Percentiles rank a stretch among this genome's conserved stretches.
These are phyloP conservation scores for Trametes villosa DNA, from an alignment of 768 basidiomycete genomes.

Conservation along the genomic window DNA sequence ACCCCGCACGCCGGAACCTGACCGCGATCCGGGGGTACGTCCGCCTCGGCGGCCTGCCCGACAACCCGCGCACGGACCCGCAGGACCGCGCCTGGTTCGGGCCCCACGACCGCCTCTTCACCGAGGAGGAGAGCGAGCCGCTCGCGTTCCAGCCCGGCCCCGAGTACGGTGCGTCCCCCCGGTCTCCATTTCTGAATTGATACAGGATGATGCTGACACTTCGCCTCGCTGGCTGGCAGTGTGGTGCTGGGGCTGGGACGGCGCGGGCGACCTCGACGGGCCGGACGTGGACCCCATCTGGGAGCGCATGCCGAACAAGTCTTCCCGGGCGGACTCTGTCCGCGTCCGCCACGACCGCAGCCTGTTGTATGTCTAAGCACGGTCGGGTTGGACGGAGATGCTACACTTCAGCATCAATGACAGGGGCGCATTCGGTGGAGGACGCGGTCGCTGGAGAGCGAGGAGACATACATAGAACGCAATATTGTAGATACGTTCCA, in stretches of 20 bases:
- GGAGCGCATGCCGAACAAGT: constrained; percentile 79
- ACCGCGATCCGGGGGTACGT: constrained; percentile 95
- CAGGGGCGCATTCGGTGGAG: background rate
- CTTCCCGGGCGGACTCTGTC: constrained; percentile 61
- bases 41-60: constrained; percentile 94
- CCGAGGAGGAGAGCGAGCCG: constrained; percentile 80
- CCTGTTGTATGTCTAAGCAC: constrained; percentile 18
- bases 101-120: constrained; percentile 93
- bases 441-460: background rate
- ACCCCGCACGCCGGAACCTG: constrained; percentile 87
- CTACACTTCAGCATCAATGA: background rate
- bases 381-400: background rate
- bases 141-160: constrained; percentile 83
- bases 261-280: constrained; percentile 95
- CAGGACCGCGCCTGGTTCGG: constrained; percentile 99
- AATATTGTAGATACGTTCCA: constrained; percentile 16
- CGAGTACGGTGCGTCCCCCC: constrained; percentile 69
- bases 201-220: constrained; percentile 7
- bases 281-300: constrained; percentile 98
- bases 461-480: constrained; percentile 11
- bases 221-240: constrained; percentile 51
- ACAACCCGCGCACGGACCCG: constrained; percentile 95
- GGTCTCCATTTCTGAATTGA: no score
- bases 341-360: constrained; percentile 63
- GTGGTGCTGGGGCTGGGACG: constrained; percentile 99